Conservation (phyloP, 768 basidiomycete species). For the Kockovaella imperatae region DNA sequence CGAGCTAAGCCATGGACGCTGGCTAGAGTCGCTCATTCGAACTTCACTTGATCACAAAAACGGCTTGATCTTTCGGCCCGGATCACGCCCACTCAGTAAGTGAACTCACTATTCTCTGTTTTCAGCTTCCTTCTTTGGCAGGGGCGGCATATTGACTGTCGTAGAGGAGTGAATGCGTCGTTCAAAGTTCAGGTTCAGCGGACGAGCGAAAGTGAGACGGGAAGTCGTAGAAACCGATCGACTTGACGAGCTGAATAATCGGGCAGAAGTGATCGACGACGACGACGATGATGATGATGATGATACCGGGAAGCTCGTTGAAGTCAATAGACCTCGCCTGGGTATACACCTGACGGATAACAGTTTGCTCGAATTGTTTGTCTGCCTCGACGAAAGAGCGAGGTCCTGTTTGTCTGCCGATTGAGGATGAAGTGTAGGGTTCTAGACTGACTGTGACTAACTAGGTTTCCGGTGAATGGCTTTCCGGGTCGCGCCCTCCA, state of each 20-base stretch:
- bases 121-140: constrained; percentile 28
- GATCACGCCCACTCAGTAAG: not conserved
- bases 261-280: constrained; percentile 68
- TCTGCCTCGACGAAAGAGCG: too few relatives aligned
- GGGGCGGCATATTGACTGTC: constrained; percentile 36
- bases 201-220: not conserved
- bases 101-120: constrained; percentile 37
- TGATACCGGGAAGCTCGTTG: constrained; percentile 76
- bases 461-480: too few relatives aligned
- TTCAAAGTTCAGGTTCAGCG: not conserved
- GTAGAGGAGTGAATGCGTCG: constrained; percentile 6
- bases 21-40: not conserved
- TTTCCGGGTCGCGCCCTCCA: too few relatives aligned
- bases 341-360: not conserved
- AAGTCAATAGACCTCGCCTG: constrained; percentile 45
- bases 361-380: too few relatives aligned
- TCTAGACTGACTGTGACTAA: too few relatives aligned
- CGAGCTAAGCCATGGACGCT: not conserved
- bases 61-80: not conserved
- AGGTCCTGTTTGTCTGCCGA: too few relatives aligned
- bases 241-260: constrained; percentile 55
- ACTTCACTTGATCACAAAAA: not conserved
- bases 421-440: too few relatives aligned
- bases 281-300: too few relatives aligned
- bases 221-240: not conserved